Evolutionary conservation across 768 basidiomycete species (phyloP).

Genomic region (Coprinopsis strossmayeri): DNA sequence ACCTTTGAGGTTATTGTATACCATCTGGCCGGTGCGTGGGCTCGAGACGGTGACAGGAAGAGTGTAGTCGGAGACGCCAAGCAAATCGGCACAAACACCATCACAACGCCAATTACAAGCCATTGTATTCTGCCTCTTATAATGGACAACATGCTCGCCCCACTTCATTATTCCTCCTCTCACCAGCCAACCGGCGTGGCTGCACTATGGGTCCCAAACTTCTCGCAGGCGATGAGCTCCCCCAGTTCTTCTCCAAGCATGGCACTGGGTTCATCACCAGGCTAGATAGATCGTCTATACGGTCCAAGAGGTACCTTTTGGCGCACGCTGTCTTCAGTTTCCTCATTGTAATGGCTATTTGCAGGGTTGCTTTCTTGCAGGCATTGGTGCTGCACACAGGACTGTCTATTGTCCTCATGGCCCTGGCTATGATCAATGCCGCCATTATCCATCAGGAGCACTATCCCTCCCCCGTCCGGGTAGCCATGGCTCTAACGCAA

Average conservation of each 20-base stretch:
- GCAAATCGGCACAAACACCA: background rate
- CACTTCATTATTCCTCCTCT: conserved; percentile 5
- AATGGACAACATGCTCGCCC: background rate
- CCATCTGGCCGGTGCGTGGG: conserved; percentile 36
- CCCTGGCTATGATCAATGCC: conserved; percentile 15
- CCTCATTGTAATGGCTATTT: background rate
- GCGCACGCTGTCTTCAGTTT: too few species aligned
- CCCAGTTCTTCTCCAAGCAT: conserved; percentile 9
- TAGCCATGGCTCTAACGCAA: conserved; percentile 22
- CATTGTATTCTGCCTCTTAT: background rate
- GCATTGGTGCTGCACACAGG: conserved; percentile 21
- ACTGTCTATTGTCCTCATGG: conserved; percentile 17
- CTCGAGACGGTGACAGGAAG: conserved; percentile 1
- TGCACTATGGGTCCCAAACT: too few species aligned
- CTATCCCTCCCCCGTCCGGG: conserved; percentile 14
- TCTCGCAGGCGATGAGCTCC: conserved; percentile 1
- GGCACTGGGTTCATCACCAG: conserved; percentile 13
- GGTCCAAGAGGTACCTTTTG: conserved; percentile 9
- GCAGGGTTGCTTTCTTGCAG: conserved; percentile 20
- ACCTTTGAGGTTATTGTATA: conserved; percentile 87
- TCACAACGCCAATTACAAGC: background rate
- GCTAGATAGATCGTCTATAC: conserved; percentile 9
- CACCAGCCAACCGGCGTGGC: conserved; percentile 12
- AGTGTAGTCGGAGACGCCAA: background rate
- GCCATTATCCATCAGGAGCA: conserved; percentile 15